Base-by-base conservation (phyloP, 768 basidiomycete species). In the Amanita rubescens region DNA sequence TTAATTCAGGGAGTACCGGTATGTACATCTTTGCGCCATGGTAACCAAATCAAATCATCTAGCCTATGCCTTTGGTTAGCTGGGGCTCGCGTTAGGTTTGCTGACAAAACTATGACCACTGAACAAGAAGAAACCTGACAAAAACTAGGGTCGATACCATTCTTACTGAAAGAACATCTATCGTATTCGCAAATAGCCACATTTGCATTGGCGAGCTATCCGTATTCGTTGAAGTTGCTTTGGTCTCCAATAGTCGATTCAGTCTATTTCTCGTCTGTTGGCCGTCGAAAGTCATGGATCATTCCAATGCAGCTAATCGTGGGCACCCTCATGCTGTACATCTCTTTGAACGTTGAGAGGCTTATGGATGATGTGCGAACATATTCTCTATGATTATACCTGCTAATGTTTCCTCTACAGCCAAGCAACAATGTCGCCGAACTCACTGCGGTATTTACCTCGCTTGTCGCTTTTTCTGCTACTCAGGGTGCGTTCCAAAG, bases 221-320 rank as follows among this genome's bases (percentile, higher is more conserved):
- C 93, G 4, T 99, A 98, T 73, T 96, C 93, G 19, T 81, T 99
- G 62, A 99, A 99, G 71, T 69, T 99, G 56, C 68, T 98, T 58
- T 98, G 95, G 94, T 95, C 93, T 6, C 96, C 96, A 49, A 87
- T 99, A 57, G 92, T 99, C 51, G 96, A 99, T 64, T 90, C 95
- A 1, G 74, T 87, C 58, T 99, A 87, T 68, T 74, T 87, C 62
- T 71, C 81, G 34, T 85, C 81, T 38, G 59, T 94, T 57, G 96
- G 96, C n/a, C 85, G 96, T 47, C 78, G 96, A 58, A 99, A 97
- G 69, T 94, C 91, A 57, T 99, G 96, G 96, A 98, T 99, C 60
- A 86, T 98, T 57, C 96, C 96, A 41, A 96, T 99, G 78, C 96
- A 99, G 67, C 66, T 85, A 30, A 82, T 93, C 58, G 88, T 97